Percentiles rank a stretch among this genome's conserved stretches.
phyloP scores from a whole-genome alignment of 129 eudicot genomes.

The Tagetes erecta region DNA sequence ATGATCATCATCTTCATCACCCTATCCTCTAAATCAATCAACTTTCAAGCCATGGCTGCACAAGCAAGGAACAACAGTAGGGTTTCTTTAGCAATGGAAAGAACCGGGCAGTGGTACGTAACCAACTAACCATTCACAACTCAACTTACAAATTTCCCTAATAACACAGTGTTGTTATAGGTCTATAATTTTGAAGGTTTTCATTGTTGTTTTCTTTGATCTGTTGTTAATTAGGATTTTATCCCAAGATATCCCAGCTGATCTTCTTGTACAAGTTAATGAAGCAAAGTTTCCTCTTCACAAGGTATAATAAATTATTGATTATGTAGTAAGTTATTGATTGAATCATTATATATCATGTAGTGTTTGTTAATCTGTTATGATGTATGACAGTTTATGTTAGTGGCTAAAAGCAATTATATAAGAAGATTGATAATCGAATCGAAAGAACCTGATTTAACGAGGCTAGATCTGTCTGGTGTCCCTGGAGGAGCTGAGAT shows the following conservation, averaged over 20 bases:
- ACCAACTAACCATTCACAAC: slow-evolving; percentile 16
- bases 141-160: not conserved
- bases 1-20: slow-evolving; percentile 30
- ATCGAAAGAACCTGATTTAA: slow-evolving; percentile 61
- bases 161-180: not conserved
- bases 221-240: slow-evolving; percentile 59
- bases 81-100: slow-evolving; percentile 89
- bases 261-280: slow-evolving; percentile 67
- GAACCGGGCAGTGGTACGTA: slow-evolving; percentile 87
- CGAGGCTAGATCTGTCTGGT: slow-evolving; percentile 60
- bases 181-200: not conserved
- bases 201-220: not conserved
- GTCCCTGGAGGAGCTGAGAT: slow-evolving; percentile 87
- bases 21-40: slow-evolving; percentile 28
- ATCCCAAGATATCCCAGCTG: slow-evolving; percentile 89
- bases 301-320: slow-evolving; percentile 55
- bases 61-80: slow-evolving; percentile 44
- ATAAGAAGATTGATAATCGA: slow-evolving; percentile 72
- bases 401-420: slow-evolving; percentile 90
- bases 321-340: not conserved
- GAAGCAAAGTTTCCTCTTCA: slow-evolving; percentile 81
- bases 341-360: no score
- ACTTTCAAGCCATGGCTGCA: slow-evolving; percentile 23
- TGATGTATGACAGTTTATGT: slow-evolving; percentile 79
- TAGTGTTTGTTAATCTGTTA: not conserved